These are phyloP conservation scores for Picochlorum sp. DNA, from an alignment of 139 green algal genomes.

Conservation along the genomic window DNA sequence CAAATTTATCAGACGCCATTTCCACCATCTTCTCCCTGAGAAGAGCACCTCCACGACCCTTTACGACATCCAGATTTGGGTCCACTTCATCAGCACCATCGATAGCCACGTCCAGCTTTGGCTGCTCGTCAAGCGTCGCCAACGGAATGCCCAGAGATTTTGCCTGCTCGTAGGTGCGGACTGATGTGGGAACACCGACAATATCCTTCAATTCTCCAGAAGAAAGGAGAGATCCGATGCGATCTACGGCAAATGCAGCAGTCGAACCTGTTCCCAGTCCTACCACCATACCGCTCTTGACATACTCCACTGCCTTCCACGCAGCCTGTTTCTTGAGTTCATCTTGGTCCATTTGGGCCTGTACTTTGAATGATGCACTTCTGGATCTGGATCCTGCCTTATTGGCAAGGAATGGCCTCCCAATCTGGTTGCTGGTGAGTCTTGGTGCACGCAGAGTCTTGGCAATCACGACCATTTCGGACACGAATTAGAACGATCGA, in stretches of 20 bases:
- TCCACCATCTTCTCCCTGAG: constrained; percentile 99
- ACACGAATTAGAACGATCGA: too few species aligned
- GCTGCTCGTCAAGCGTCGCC: constrained; percentile 88
- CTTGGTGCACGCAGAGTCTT: too few species aligned
- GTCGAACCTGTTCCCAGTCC: constrained; percentile 97
- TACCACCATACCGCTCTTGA: constrained; percentile 90
- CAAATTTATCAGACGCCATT: constrained; percentile 82
- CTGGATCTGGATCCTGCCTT: too few species aligned
- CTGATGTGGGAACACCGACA: constrained; percentile 86
- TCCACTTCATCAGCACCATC: constrained; percentile 98
- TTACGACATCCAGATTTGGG: constrained; percentile 92
- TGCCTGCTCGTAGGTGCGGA: constrained; percentile 88
- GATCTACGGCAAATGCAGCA: constrained; percentile 95
- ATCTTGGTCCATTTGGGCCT: constrained; percentile 60
- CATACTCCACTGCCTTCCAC: constrained; percentile 94
- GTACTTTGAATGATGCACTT: too few species aligned
- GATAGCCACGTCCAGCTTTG: constrained; percentile 93
- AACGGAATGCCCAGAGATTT: constrained; percentile 86
- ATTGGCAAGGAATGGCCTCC: too few species aligned
- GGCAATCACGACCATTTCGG: too few species aligned
- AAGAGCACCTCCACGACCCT: constrained; percentile 92
- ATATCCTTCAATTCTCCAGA: constrained; percentile 90
- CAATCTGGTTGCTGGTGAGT: too few species aligned
- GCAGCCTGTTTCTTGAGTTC: constrained; percentile 90
- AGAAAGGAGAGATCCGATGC: constrained; percentile 82